Evolutionary conservation across 192 early-diverging fungal genomes (phyloP), one percentile per base, ranked within the genome.

Genomic region (Backusella psychrophila): DNA sequence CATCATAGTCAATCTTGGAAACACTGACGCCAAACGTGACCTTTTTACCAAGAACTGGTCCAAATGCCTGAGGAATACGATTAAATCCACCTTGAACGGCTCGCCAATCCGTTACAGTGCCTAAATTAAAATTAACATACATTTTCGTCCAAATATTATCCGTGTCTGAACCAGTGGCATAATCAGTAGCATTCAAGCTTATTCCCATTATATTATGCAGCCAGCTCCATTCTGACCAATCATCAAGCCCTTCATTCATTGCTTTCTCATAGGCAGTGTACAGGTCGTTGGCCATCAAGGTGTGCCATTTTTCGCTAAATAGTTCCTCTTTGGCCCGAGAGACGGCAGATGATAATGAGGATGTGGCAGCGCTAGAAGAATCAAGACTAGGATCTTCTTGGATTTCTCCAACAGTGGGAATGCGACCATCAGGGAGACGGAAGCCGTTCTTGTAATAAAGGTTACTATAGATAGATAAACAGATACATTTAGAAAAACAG

Each of bases 21-120:
- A 82, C 81, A 29, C 71, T 56, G 8, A 36, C 12, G 4, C 77
- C 42, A 34, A 73, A 82, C 6, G n/a, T 73, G 14, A 80, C 44
- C 17, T 75, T 71, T 9, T 82, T 56, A 4, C 59, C 75, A n/a
- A 81, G 21, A 1, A 63, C 17, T 42, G 70, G 75, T 1, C 11
- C 23, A 23, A 82, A 82, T 4, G 81, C 81, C 26, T 82, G 21
- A 36, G 81, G 59, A 19, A 81, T 71, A 52, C 81, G 79, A 34
- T 76, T 66, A 39, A 82, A 42, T 21, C 81, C 81, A 3, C 80
- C 66, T 38, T 82, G 68, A 15, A 82, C 75, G 0, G 80, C 65
- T 21, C 67, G 66, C 80, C 80, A 69, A 7, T 76, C 39, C 2
- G 29, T 35, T 2, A 52, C 29, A 1, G 79, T 74, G 14, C 49